Evolutionary conservation across 768 basidiomycete species (phyloP), one percentile per base, ranked within the genome.

Genomic region (Calocybe gangraenosa): DNA sequence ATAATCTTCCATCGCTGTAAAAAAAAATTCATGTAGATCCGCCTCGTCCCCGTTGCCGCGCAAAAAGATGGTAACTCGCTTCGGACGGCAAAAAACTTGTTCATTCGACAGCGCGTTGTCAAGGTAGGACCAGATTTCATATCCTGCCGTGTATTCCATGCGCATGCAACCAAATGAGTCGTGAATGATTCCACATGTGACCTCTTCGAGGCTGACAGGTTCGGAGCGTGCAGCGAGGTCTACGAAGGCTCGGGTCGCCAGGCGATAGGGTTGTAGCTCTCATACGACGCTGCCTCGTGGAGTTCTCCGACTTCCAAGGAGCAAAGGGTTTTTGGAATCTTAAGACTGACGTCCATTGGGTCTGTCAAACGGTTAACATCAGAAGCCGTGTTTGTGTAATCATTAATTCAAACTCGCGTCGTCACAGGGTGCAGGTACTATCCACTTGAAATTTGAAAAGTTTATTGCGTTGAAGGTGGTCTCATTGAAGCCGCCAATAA

Each of bases 291-390:
- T 18, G 23, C 40, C 2, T 3, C 14, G 3, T 17, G n/a, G 6
- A 8, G 14, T 14, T 23, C 25, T n/a, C 40, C 40, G 11, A 41
- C 40, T 17, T 41, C 40, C 28, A 41, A 19, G n/a, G 40, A 41
- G 5, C 7, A 19, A 25, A 31, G 40, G 17, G 17, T 20, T 4
- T 3, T 3, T 3, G 36, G 36, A 6, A 37, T 37, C n/a, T n/a
- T n/a, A n/a, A n/a, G n/a, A n/a, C n/a, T n/a, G n/a, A n/a, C n/a
- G n/a, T n/a, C n/a, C n/a, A n/a, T n/a, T n/a, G n/a, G n/a, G n/a
- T n/a, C n/a, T n/a, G n/a, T n/a, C n/a, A n/a, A n/a, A n/a, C n/a
- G n/a, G n/a, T n/a, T n/a, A n/a, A n/a, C n/a, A n/a, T n/a, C n/a
- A n/a, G n/a, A n/a, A n/a, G n/a, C n/a, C n/a, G n/a, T n/a, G n/a